Conservation (phyloP, 2,329 filamentous ascomycete species). For the Magnaporthiopsis poae region DNA sequence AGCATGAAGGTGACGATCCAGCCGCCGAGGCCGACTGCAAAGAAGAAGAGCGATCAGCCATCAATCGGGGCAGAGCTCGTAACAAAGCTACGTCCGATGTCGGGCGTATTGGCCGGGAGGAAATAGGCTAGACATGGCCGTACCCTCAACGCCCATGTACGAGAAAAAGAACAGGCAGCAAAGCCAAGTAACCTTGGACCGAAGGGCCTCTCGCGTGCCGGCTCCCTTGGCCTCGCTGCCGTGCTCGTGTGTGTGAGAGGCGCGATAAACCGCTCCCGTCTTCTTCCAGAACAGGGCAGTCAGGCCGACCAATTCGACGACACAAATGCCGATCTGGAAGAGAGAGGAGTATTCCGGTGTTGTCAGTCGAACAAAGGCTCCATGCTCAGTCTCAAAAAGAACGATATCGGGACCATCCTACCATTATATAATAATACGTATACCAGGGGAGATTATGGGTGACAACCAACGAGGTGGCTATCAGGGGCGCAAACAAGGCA, state of each 20-base stretch:
- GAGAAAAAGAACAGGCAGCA: constrained; percentile 61
- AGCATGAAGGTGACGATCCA: constrained; percentile 85
- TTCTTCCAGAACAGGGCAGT: constrained; percentile 48
- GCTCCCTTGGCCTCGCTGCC: constrained; percentile 7
- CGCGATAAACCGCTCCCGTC: constrained; percentile 44
- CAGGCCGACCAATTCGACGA: constrained; percentile 38
- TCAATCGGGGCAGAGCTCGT: no score
- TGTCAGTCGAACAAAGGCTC: not conserved
- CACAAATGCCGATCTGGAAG: constrained; percentile 39
- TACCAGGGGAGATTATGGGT: constrained; percentile 55
- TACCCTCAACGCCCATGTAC: constrained; percentile 62
- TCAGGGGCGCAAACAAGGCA: constrained; percentile 57
- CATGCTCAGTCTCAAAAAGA: not conserved
- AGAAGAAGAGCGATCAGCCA: no score
- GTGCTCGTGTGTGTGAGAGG: constrained; percentile 11
- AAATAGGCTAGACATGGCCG: not conserved
- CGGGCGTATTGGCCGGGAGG: not conserved
- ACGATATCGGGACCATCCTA: constrained; percentile 19
- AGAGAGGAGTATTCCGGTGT: not conserved
- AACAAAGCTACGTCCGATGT: no score
- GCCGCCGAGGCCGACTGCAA: constrained; percentile 56
- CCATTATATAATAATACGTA: constrained; percentile 66
- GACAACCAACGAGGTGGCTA: constrained; percentile 62
- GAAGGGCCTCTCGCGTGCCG: constrained; percentile 28
- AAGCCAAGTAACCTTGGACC: constrained; percentile 55